Percentiles rank a stretch among this genome's conserved stretches.
phyloP scores from a whole-genome alignment of 192 early-diverging fungal genomes.

The Chytriomyces sp. region DNA sequence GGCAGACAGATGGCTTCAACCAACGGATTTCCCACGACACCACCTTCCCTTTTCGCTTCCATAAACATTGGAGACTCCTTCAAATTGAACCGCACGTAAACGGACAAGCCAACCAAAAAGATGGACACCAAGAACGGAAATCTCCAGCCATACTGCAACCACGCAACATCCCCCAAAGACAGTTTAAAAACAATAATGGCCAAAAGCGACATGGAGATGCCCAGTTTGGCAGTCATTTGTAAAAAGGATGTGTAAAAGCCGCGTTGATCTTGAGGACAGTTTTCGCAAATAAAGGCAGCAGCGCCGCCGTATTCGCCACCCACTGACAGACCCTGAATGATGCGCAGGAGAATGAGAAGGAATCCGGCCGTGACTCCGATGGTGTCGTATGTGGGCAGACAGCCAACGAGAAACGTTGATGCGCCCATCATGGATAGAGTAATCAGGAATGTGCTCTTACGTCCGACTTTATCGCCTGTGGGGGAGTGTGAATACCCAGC shows the following conservation, averaged over 20 bases:
- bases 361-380: constrained; percentile 27
- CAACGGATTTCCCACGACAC: background rate
- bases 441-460: constrained; percentile 27
- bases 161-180: background rate
- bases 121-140: constrained; percentile 42
- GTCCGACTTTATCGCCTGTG: constrained; percentile 19
- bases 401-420: constrained; percentile 34
- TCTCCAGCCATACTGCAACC: constrained; percentile 39
- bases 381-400: constrained; percentile 28
- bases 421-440: constrained; percentile 33
- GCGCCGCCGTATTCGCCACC: constrained; percentile 43
- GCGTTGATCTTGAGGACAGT: constrained; percentile 16
- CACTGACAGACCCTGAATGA: constrained; percentile 34
- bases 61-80: constrained; percentile 35
- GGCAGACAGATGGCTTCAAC: constrained; percentile 9
- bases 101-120: constrained; percentile 30
- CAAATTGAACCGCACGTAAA: constrained; percentile 38
- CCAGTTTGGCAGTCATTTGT: constrained; percentile 27
- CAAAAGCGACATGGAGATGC: constrained; percentile 12
- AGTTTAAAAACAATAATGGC: constrained; percentile 9
- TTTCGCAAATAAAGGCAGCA: constrained; percentile 30
- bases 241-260: constrained; percentile 39
- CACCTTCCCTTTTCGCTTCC: constrained; percentile 21
- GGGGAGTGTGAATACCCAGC: too few relatives aligned
- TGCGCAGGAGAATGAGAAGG: constrained; percentile 30